Base-by-base conservation (phyloP, 805 yeast species). In the Wickerhamiella musiphila region DNA sequence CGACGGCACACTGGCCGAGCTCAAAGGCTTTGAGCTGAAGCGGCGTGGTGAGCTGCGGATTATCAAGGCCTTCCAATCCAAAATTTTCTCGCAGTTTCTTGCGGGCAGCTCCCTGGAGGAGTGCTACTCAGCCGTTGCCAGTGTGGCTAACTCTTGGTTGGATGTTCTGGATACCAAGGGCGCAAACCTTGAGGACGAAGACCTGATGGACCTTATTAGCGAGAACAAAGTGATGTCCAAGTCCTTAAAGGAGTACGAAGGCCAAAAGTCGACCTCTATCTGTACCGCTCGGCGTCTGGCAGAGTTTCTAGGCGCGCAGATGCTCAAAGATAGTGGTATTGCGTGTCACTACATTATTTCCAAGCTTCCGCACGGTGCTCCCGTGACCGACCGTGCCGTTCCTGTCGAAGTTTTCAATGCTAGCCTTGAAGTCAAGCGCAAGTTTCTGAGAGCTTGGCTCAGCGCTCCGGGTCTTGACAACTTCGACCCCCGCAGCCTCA, bases 391-490 rank as follows among this genome's bases (percentile, higher is more conserved):
- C 48, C 66, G 99, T 42, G 98, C 99, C 0, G 65, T 90, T 28
- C 99, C 99, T 0, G 93, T 92, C 5, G 90, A 94, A 0, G 83
- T 90, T 13, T 92, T 90, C 50, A 77, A 94, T 0, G 75, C 95
- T 0, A 94, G 83, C 19, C 44, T 61, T 8, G 49, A 63, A 3
- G 75, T 77, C 33, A 83, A 82, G 51, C 66, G 73, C 37, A 66
- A 66, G 26, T 90, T 69, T 47, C 55, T 90, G 48, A 68, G 84
- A 45, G 73, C 79, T 46, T 90, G 99, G 99, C 61, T 84, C 23
- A 64, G 70, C 35, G 93, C 86, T 44, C 71, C 78, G 0, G 61
- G 78, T 0, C 52, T 86, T 26, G 78, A 71, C 3, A 70, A 73
- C 30, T 81, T 81, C 49, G 95, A 86, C 52, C 93, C 94, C 3